Base-by-base conservation (phyloP, 2,329 filamentous ascomycete species). In the Hypoxylon rubiginosum region DNA sequence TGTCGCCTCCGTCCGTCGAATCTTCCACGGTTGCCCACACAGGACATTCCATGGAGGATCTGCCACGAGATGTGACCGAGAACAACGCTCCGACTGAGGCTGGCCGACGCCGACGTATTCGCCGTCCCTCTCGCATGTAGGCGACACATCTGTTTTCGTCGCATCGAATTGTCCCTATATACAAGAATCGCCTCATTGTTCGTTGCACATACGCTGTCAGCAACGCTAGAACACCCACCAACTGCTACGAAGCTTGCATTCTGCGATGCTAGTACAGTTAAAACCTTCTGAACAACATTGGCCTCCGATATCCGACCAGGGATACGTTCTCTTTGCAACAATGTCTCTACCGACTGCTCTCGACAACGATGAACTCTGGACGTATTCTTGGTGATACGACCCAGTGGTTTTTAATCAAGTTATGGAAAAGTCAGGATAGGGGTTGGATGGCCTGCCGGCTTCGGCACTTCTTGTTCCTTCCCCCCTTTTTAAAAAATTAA, bases 21-120 rank as follows among this genome's bases (percentile, higher is more conserved):
- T 76, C 73, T 24, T 77, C 76, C 9, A 48, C 73, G 45, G 7
- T 72, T 41, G 75, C 64, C 28, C 75, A 77, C 46, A 77, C 76
- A 1, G 76, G 76, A 9, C 74, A 76, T 63, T 77, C 76, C 9
- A 26, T 43, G 21, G 72, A 76, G 5, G 53, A 68, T 5, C 24
- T 74, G n/a, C 48, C 50, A n/a, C 28, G 13, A 4, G n/a, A 43
- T 41, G 34, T 17, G 5, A 24, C 28, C 4, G 46, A 41, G 32
- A 8, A 48, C 28, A 21, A 34, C 39, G 15, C 41, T n/a, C 34
- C 51, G 10, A 19, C 54, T 26, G 48, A 45, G 4, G 41, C 32
- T 9, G 49, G 56, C 13, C 61, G 58, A 51, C 60, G 62, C 41
- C 60, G 58, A 49, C 66, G 71, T 24, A 26, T 66, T 36, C 67